These are phyloP conservation scores for Knoxia roxburghii DNA, from an alignment of 257 asterid genomes.

Conservation along the genomic window DNA sequence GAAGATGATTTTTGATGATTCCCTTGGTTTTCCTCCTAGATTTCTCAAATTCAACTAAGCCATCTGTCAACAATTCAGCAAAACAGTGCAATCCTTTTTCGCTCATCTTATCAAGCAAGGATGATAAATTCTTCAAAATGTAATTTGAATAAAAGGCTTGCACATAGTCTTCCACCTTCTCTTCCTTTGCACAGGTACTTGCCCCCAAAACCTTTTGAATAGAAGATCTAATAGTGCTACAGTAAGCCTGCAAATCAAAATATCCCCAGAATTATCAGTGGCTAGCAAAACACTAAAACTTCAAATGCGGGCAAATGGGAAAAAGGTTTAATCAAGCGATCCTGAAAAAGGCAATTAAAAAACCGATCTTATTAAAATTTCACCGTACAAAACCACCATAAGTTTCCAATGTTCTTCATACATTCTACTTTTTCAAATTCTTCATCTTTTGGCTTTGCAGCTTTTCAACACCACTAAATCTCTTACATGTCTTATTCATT, in stretches of 20 bases:
- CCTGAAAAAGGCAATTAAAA: not conserved
- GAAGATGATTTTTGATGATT: conserved; percentile 43
- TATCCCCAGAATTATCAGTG: conserved; percentile 5
- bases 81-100: conserved; percentile 49
- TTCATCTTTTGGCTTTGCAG: not conserved
- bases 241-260: conserved; percentile 41
- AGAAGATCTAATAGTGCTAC: conserved; percentile 44
- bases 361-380: not conserved
- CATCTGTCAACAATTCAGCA: conserved; percentile 43
- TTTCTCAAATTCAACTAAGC: conserved; percentile 41
- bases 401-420: not conserved
- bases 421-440: not conserved
- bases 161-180: conserved; percentile 23
- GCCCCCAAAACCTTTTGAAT: conserved; percentile 52
- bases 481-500: not conserved
- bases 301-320: not conserved
- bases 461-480: not conserved
- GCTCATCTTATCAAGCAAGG: conserved; percentile 58
- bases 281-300: not conserved
- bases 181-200: conserved; percentile 19
- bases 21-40: conserved; percentile 42
- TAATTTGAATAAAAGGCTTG: conserved; percentile 24
- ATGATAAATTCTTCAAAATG: conserved; percentile 28
- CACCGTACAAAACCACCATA: not conserved
- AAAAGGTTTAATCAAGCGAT: not conserved